Evolutionary conservation across 2,329 filamentous ascomycete genomes (phyloP), one percentile per base, ranked within the genome.

Genomic region (Blastomyces emzantsi): DNA sequence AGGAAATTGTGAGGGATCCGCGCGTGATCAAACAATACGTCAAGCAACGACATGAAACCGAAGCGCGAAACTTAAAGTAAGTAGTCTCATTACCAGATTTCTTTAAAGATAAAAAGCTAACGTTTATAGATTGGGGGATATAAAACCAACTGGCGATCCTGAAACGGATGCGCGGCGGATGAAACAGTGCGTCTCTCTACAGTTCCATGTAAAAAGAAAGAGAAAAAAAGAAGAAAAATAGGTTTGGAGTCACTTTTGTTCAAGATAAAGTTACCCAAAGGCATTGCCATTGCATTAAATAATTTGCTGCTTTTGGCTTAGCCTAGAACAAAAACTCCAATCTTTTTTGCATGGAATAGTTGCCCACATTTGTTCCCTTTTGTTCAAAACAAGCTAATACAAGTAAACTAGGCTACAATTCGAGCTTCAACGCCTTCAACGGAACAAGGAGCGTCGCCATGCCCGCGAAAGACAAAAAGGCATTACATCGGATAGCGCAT

Each of bases 401-500:
- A 13, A 11, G 36, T 66, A 74, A 66, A 74, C 69, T 69, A 89
- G 87, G 64, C 80, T 92, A 66, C 81, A 87, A 70, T 83, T 84
- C 69, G 93, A 97, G 75, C 84, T 95, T 62, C 86, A 86, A 61
- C 89, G 94, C 68, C 85, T 99, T 41, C 85, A 94, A 72, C 90
- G 92, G 71, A 99, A 97, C 80, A 91, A 91, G 69, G 92, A 96
- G 67, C 88, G 93, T 67, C 86, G 92, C 67, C 87, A 93, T 72
- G 90, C 90, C 65, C 91, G 93, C 71, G 93, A 97, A 74, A 92
- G 93, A 73, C 89, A 91, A 71, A 97, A 96, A 76, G 87, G 85
- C 45, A 79, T 80, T 56, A 73, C 77, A 65, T 75, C 67, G 36
- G 73, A 71, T 58, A 67, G 67, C 68, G 73, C 69, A n/a, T 79